Base-by-base conservation (phyloP, 495 filamentous ascomycete species). In the Neohortaea acidophila region DNA sequence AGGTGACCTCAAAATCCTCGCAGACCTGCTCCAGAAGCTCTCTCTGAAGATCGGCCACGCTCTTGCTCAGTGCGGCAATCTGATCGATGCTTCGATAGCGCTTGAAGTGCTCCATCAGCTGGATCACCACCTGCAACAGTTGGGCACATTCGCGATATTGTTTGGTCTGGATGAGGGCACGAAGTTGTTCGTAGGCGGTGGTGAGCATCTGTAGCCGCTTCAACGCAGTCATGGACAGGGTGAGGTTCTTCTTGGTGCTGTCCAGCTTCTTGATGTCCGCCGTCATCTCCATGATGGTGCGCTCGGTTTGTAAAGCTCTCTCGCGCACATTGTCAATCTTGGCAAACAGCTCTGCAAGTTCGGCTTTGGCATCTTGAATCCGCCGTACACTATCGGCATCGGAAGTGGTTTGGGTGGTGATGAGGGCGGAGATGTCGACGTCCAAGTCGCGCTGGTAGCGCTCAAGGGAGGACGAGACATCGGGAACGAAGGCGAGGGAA, bases 51-150 rank as follows among this genome's bases (percentile, higher is more conserved):
- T 97, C 89, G 17, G 84, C 81, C 24, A 97, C 89, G 52, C 92
- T 93, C 29, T 83, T 73, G 51, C 82, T 86, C 23, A 97, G 71
- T 2, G 84, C 81, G 13, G 89, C 89, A 48, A 99, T 96, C 65
- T 99, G 89, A 55, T 94, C 86, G 28, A 99, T 94, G 40, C 83
- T 91, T 40, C 91, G 71, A 56, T 96, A 96, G 53, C 83, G 89
- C 58, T 94, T 92, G 71, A 99, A 99, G 62, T 99, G 84, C 40
- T 81, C 80, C 84, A 94, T 94, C 21, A 99, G 75, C 69, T 99
- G 89, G 43, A 96, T 74, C 26, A 99, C 89, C 3, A 91, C 89
- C 58, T 93, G 83, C 38, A 99, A 71, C 36, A 99, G 66, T 52
- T 89, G 84, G 24, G 91, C 84, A 55, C 89, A 99, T 61, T 99